Percentiles rank a stretch among this genome's conserved stretches.
phyloP scores from a whole-genome alignment of 78 protist genomes.

The Dictyostelium capitatum region DNA sequence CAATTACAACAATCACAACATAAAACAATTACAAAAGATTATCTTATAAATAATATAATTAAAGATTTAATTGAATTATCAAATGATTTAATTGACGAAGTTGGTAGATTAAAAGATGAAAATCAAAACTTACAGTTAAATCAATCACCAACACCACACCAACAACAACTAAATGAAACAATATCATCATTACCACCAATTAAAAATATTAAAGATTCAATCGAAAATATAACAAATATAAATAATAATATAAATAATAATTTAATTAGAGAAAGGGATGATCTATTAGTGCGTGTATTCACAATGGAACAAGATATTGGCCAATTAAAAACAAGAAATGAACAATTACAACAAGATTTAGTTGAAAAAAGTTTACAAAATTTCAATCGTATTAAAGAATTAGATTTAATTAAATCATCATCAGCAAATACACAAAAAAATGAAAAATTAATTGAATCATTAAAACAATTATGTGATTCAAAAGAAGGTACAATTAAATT shows the following conservation, averaged over 20 bases:
- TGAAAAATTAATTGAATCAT: background rate
- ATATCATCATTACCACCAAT: background rate
- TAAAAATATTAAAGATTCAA: slow-evolving; percentile 15
- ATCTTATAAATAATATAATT: background rate
- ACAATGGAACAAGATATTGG: background rate
- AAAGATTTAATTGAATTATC: slow-evolving; percentile 15
- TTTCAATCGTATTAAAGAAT: background rate
- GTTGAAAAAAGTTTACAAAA: slow-evolving; percentile 1
- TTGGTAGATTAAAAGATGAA: slow-evolving; percentile 14
- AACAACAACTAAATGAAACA: background rate
- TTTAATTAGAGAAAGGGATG: slow-evolving; percentile 1
- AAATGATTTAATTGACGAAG: slow-evolving; percentile 9
- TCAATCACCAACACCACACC: background rate
- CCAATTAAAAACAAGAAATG: background rate
- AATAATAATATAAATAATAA: slow-evolving; percentile 5
- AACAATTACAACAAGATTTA: background rate
- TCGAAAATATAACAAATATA: slow-evolving; percentile 1
- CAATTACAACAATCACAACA: background rate
- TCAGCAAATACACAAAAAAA: background rate
- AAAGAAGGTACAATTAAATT: background rate
- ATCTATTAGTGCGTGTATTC: background rate
- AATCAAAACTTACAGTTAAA: background rate
- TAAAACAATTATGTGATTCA: background rate
- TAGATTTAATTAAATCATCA: background rate
- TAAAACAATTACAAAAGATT: background rate